Percentiles rank a stretch among this genome's conserved stretches.
phyloP scores from a whole-genome alignment of 306 rosid species.

The Vachellia pachyceras region DNA sequence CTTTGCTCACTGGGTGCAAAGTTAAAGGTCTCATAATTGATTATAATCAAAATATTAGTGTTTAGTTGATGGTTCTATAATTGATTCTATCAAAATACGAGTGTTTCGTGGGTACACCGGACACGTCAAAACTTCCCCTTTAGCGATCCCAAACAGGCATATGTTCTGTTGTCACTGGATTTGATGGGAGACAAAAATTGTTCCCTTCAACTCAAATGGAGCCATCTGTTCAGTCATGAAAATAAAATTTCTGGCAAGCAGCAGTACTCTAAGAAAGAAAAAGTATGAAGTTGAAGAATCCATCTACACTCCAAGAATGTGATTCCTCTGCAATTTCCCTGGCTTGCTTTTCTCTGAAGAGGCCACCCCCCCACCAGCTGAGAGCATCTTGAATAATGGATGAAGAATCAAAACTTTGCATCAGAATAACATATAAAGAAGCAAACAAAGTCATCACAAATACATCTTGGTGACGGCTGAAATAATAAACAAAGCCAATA shows the following conservation, averaged over 20 bases:
- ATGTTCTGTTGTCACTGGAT: too few relatives aligned
- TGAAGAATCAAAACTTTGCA: slow-evolving; percentile 33
- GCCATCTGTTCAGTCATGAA: not conserved
- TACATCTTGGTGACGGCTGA: slow-evolving; percentile 36
- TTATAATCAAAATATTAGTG: too few relatives aligned
- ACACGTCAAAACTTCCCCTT: too few relatives aligned
- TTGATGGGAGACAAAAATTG: not conserved
- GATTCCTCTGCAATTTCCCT: slow-evolving; percentile 24
- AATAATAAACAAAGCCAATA: slow-evolving; percentile 34
- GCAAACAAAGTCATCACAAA: slow-evolving; percentile 14
- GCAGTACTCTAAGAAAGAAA: not conserved
- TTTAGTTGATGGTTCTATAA: too few relatives aligned
- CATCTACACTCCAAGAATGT: slow-evolving; percentile 9
- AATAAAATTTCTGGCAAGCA: not conserved
- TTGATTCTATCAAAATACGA: too few relatives aligned
- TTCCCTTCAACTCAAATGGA: not conserved
- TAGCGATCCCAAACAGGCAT: too few relatives aligned
- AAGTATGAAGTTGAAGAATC: not conserved
- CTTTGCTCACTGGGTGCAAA: too few relatives aligned
- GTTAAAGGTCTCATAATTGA: too few relatives aligned
- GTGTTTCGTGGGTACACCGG: too few relatives aligned
- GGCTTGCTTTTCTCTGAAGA: not conserved
- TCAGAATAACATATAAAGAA: slow-evolving; percentile 7
- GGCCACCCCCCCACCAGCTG: not conserved
- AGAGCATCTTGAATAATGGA: slow-evolving; percentile 28